phyloP scores from a whole-genome alignment of 768 basidiomycete genomes.

The Podaxis rugospora region DNA sequence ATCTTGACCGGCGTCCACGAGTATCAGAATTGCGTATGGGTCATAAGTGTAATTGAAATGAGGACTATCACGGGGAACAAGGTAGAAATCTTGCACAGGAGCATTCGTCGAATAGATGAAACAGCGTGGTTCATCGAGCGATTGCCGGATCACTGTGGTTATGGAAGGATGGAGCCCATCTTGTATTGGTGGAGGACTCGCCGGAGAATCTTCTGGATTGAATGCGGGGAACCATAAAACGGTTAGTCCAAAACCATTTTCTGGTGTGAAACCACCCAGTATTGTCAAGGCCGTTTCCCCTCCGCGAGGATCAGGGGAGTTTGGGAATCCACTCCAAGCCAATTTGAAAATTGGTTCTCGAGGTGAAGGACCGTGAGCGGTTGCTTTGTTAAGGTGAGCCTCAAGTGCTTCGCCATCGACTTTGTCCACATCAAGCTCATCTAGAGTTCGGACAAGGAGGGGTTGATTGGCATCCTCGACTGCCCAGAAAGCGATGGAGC shows the following conservation, averaged over 20 bases:
- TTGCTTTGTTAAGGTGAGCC: slow-evolving; percentile 24
- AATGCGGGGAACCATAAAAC: slow-evolving; percentile 67
- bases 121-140: slow-evolving; percentile 42
- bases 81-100: slow-evolving; percentile 71
- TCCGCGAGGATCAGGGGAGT: slow-evolving; percentile 58
- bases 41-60: slow-evolving; percentile 68
- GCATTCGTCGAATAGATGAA: slow-evolving; percentile 57
- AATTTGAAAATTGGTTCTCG: slow-evolving; percentile 85
- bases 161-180: slow-evolving; percentile 38
- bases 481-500: slow-evolving; percentile 81
- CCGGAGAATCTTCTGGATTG: slow-evolving; percentile 43
- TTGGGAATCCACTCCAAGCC: slow-evolving; percentile 76
- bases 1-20: slow-evolving; percentile 46
- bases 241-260: slow-evolving; percentile 57
- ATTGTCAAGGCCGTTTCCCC: slow-evolving; percentile 72
- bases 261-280: slow-evolving; percentile 66
- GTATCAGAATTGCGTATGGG: slow-evolving; percentile 60
- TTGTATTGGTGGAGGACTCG: slow-evolving; percentile 23
- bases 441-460: slow-evolving; percentile 68
- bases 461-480: slow-evolving; percentile 74
- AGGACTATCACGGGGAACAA: slow-evolving; percentile 66
- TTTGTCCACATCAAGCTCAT: slow-evolving; percentile 46
- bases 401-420: slow-evolving; percentile 48
- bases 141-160: slow-evolving; percentile 61
- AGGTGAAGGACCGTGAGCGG: slow-evolving; percentile 13